Evolutionary conservation across 139 green algal genomes (phyloP), one percentile per base, ranked within the genome.

Genomic region (Parachlorella kessleri): DNA sequence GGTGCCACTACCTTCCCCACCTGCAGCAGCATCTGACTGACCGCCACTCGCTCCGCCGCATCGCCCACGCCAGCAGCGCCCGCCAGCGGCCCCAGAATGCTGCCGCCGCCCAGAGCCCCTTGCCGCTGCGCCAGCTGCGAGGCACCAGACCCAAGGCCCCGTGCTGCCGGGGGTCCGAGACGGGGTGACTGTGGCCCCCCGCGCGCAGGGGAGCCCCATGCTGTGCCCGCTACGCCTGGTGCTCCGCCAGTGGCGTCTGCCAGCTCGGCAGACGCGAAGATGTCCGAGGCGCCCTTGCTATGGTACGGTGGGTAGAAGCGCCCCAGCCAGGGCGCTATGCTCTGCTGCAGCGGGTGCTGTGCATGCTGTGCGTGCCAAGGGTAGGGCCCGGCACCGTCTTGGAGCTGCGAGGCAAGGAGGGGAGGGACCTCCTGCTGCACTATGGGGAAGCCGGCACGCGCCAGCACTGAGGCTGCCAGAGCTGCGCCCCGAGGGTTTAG

Each of bases 1-100:
- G n/a, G n/a, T n/a, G n/a, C n/a, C n/a, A n/a, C n/a, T n/a, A 59
- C 42, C 18, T 77, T 69, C n/a, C 55, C 28, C 6, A 38, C 55
- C 69, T 81, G 76, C 76, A 81, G 80, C 68, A 82, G 55, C 18
- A 85, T 75, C 69, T 85, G 80, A 53, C 70, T 82, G 55, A 35
- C 55, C 21, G 75, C 63, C 64, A 85, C 37, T 0, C 55, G 69
- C 7, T 81, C 77, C 14, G 66, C 36, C 6, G 39, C 26, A 24
- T 38, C 54, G 14, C 30, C 37, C 26, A 18, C 65, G 1, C 18
- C 37, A 35, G n/a, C n/a, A n/a, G n/a, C n/a, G n/a, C n/a, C 59
- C 14, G 24, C 10, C 59, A 30, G 21, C 21, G 59, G 38, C 64
- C 2, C 41, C 41, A 30, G 10, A 59, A 10, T 59, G n/a, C n/a